These are phyloP conservation scores for Gossypium stocksii DNA, from an alignment of 345 rosid genomes.

Conservation along the genomic window DNA sequence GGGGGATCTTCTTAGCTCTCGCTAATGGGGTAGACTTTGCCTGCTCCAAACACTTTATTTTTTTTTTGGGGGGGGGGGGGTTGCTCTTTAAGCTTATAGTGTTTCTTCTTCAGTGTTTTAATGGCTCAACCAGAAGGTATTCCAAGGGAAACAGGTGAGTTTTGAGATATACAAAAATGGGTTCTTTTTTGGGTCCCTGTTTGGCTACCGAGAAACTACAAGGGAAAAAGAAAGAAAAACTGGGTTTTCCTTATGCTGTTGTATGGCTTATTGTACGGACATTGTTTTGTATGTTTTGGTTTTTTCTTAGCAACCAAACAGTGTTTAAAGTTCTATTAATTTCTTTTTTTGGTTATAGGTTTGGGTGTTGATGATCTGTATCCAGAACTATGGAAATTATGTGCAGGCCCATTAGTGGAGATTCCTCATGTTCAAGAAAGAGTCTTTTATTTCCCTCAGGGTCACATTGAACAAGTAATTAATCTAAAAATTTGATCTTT, in stretches of 20 bases:
- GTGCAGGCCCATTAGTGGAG: conserved; percentile 72
- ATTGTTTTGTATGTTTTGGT: not conserved
- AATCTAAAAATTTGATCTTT: not conserved
- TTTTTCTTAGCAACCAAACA: conserved; percentile 17
- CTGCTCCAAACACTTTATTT: conserved; percentile 13
- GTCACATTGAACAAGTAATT: conserved; percentile 72
- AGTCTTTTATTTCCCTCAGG: conserved; percentile 73
- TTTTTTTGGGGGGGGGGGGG: too few species aligned
- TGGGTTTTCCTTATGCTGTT: conserved; percentile 8
- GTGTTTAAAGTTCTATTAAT: not conserved
- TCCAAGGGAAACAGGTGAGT: conserved; percentile 39
- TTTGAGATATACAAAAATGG: not conserved
- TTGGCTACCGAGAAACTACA: conserved; percentile 19
- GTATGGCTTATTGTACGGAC: not conserved
- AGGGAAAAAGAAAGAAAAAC: not conserved
- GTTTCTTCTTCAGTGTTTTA: not conserved
- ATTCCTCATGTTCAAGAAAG: conserved; percentile 50
- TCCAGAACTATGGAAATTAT: conserved; percentile 74
- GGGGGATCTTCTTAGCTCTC: conserved; percentile 29
- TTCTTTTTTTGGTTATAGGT: conserved; percentile 24
- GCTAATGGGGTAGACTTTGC: conserved; percentile 42
- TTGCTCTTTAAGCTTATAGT: not conserved
- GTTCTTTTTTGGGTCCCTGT: conserved; percentile 14
- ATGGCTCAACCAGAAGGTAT: conserved; percentile 47
- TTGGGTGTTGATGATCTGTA: conserved; percentile 40